phyloP scores from a whole-genome alignment of 2,329 filamentous ascomycete species.

The Zasmidium citrigriseum region DNA sequence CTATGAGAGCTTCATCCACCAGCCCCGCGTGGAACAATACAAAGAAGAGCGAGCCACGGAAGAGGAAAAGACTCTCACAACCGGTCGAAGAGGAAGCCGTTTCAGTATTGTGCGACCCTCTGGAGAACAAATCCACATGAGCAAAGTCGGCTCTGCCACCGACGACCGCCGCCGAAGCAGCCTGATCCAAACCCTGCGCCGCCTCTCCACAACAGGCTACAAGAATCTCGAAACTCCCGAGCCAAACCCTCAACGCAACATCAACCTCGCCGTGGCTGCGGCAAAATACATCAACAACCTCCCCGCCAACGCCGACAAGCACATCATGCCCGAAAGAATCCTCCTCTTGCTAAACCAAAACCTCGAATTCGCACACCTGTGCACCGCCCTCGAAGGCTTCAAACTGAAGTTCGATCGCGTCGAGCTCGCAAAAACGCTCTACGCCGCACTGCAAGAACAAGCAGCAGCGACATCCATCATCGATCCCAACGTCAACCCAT shows the following conservation, averaged over 20 bases:
- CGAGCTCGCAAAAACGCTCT: conserved; percentile 24
- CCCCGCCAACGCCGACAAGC: conserved; percentile 17
- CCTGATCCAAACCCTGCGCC: conserved; percentile 3
- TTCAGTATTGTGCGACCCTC: conserved; percentile 4
- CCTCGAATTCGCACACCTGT: conserved; percentile 25
- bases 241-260: conserved; percentile 13
- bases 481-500: neutral
- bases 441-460: conserved; percentile 18
- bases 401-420: conserved; percentile 23
- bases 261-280: conserved; percentile 23
- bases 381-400: conserved; percentile 18
- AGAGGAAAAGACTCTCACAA: conserved; percentile 6
- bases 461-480: neutral
- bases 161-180: conserved; percentile 2
- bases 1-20: conserved; percentile 32
- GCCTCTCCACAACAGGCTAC: conserved; percentile 5
- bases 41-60: conserved; percentile 12
- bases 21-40: conserved; percentile 18
- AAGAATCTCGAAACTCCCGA: conserved; percentile 3
- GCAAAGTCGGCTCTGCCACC: neutral
- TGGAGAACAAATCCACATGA: conserved; percentile 1
- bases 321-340: conserved; percentile 23
- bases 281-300: conserved; percentile 24
- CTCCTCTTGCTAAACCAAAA: conserved; percentile 21
- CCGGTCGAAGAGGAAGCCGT: conserved; percentile 2